Conservation (phyloP, 2,329 filamentous ascomycete genomes). For the Microdochium paspali region DNA sequence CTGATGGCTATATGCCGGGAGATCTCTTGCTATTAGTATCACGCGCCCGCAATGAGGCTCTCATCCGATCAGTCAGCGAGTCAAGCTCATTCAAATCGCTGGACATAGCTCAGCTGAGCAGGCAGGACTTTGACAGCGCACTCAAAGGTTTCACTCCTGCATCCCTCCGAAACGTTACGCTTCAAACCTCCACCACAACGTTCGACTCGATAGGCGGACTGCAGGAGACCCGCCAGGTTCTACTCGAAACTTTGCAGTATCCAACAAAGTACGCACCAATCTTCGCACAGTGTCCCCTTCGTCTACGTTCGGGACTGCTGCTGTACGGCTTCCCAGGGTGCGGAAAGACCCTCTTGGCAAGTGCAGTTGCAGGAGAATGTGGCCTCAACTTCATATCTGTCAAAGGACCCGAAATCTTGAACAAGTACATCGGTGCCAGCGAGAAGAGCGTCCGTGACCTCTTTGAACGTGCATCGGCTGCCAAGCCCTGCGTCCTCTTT, state of each 20-base stretch:
- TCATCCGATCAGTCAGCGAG: slow-evolving; percentile 70
- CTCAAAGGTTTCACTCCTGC: slow-evolving; percentile 90
- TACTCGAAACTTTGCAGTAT: slow-evolving; percentile 92
- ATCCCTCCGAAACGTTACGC: slow-evolving; percentile 84
- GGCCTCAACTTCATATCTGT: slow-evolving; percentile 98
- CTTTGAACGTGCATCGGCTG: slow-evolving; percentile 85
- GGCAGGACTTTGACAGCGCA: slow-evolving; percentile 73
- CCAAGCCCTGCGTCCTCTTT: slow-evolving; percentile 88
- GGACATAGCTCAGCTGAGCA: slow-evolving; percentile 52
- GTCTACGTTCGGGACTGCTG: slow-evolving; percentile 85
- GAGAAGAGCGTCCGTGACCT: slow-evolving; percentile 94
- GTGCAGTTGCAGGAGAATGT: slow-evolving; percentile 94
- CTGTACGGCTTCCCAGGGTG: slow-evolving; percentile 94
- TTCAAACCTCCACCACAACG: slow-evolving; percentile 87
- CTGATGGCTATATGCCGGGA: slow-evolving; percentile 96
- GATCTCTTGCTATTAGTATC: slow-evolving; percentile 81
- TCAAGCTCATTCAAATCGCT: slow-evolving; percentile 34
- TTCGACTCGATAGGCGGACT: slow-evolving; percentile 90
- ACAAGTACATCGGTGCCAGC: slow-evolving; percentile 97
- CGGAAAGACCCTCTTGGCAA: slow-evolving; percentile 91
- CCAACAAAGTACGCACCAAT: slow-evolving; percentile 97
- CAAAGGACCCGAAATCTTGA: slow-evolving; percentile 95
- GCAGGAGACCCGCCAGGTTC: slow-evolving; percentile 74
- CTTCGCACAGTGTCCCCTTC: slow-evolving; percentile 88
- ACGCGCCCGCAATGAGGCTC: slow-evolving; percentile 80